These are phyloP conservation scores for Cytospora mali DNA, from an alignment of 2,329 filamentous ascomycete genomes.

Conservation along the genomic window DNA sequence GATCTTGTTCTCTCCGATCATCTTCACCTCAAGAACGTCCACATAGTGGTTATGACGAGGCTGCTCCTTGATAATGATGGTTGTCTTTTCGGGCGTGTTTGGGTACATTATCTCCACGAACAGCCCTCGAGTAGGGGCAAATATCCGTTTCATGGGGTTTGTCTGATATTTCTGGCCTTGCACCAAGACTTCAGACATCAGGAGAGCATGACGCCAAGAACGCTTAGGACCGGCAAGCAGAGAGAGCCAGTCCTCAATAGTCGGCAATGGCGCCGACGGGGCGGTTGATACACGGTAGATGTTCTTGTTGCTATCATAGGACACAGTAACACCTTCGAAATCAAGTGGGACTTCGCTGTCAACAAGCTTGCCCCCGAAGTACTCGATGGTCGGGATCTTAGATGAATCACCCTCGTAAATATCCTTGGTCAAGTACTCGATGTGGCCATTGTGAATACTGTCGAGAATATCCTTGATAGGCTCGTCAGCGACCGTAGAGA, in stretches of 20 bases:
- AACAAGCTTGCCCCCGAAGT: conserved; percentile 88
- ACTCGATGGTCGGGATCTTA: conserved; percentile 83
- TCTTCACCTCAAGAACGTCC: conserved; percentile 83
- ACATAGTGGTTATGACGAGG: conserved; percentile 83
- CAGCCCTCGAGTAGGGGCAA: conserved; percentile 82
- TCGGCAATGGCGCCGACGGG: conserved; percentile 73
- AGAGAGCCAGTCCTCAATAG: conserved; percentile 81
- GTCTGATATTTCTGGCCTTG: conserved; percentile 97
- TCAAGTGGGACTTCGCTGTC: conserved; percentile 73
- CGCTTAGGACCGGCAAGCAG: conserved; percentile 83
- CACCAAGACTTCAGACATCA: conserved; percentile 90
- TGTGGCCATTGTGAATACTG: conserved; percentile 85
- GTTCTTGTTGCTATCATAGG: conserved; percentile 76
- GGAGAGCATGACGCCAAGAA: conserved; percentile 93
- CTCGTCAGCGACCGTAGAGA: conserved; percentile 87
- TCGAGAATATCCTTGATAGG: conserved; percentile 95
- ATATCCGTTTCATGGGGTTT: conserved; percentile 91
- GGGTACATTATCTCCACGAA: conserved; percentile 86
- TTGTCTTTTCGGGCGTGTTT: conserved; percentile 79
- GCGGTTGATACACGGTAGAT: conserved; percentile 82
- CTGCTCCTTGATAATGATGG: conserved; percentile 85
- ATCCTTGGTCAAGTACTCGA: conserved; percentile 76
- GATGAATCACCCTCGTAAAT: conserved; percentile 74
- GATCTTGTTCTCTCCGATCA: conserved; percentile 77
- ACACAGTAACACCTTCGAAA: conserved; percentile 82